Base-by-base conservation (phyloP, 768 basidiomycete species). In the Agrocybe praecox region DNA sequence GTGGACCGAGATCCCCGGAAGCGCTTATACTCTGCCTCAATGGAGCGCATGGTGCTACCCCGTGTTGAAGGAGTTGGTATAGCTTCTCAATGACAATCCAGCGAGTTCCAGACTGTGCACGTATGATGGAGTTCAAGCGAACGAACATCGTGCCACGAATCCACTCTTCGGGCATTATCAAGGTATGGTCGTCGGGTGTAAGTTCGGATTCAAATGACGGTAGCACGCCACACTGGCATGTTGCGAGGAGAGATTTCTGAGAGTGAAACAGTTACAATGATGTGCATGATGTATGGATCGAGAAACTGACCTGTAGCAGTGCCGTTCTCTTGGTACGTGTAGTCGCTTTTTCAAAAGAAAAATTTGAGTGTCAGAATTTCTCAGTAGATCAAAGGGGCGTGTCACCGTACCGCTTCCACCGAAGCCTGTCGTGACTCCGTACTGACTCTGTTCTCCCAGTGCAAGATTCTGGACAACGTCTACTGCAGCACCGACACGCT, bases 41-140 rank as follows among this genome's bases (percentile, higher is more conserved):
- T 8, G 55, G 55, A 11, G 46, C 49, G 26, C 45, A 46, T 4
- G 55, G 55, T 2, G 49, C 49, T 21, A 56, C 55, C 8, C 46
- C 49, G 24, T 46, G 33, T 40, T 49, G 48, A n/a, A 56, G 49
- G 23, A 56, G 49, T 23, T 56, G 36, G 19, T 51, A 45, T 21
- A 56, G 19, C 11, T 42, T 48, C 11, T 56, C 55, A 21, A 56
- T 56, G 0, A 56, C 46, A 9, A 40, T 42, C 49, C 55, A 52
- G 42, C 55, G 40, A 10, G 46, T 40, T 2, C 55, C 55, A 23
- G 55, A 56, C 19, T 56, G 55, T 1, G 46, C 55, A 2, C 55
- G 42, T n/a, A 56, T 56, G 21, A 56, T 46, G 11, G 55, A 56
- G 42, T 56, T 56, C 55, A 56, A n/a, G 43, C 55, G 49, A 34